Base-by-base conservation (phyloP, 805 yeast genomes). In the Peterozyma toletana region DNA sequence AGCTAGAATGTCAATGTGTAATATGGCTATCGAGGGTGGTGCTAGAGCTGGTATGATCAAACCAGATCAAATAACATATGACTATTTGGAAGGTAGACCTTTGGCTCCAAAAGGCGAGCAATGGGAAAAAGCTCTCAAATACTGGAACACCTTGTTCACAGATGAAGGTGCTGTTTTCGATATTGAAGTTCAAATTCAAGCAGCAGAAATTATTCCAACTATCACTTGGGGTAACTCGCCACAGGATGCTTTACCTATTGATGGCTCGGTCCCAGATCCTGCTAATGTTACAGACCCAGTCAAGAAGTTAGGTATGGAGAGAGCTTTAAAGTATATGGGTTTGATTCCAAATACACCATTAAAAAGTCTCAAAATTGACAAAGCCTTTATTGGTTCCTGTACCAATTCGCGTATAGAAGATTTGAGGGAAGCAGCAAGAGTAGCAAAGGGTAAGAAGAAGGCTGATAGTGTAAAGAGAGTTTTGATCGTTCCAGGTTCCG, bases 221-320 rank as follows among this genome's bases (percentile, higher is more conserved):
- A 88, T 93, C 49, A 93, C 99, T 21, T 93, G 99, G 99, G 99
- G 99, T 72, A 93, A 93, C 54, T 91, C 98, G 56, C 99, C 99
- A 30, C 98, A 93, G 69, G 99, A 93, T 62, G 98, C 98, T 39
- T 72, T 93, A 51, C 97, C 99, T 48, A 90, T 93, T 56, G 83
- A 95, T 13, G 96, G 86, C 33, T 57, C 67, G 15, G 96, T 89
- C 38, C 99, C 99, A 42, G 95, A 93, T 61, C 99, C 99, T 49
- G 62, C 80, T n/a, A 67, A 67, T 44, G 75, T 78, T 27, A 63
- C 71, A 31, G 93, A 86, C 60, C 86, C 91, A 50, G 80, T 81
- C 61, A 78, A 78, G 63, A 81, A 78, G 57, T 70, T 84, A 11
- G 93, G 95, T 58, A 85, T 93, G 81, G 88, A 83, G 67, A 82